Base-by-base conservation (phyloP, 345 rosid genomes). In the Arabidopsis thaliana region DNA sequence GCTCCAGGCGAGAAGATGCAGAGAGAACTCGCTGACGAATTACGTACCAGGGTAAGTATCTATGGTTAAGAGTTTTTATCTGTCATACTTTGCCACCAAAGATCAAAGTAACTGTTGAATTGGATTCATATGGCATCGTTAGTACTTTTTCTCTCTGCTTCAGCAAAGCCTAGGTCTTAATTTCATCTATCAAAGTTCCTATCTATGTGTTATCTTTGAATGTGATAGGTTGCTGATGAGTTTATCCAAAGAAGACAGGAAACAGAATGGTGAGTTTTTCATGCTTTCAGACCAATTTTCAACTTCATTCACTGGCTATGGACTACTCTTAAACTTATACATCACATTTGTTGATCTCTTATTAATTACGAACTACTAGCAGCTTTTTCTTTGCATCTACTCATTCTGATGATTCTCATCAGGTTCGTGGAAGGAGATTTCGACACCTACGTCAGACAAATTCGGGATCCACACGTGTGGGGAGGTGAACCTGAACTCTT, bases 371-470 rank as follows among this genome's bases (percentile, higher is more conserved):
- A 38, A 49, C 45, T 50, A n/a, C 14, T 37, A 36, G 25, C 11
- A 40, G 0, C 10, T 44, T 33, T 10, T 49, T 0, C 2, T 9
- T 37, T 51, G 64, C 58, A 42, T 7, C 0, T 24, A 60, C 34
- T 65, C 7, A n/a, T 13, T 37, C 1, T 65, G 37, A 72, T 65
- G 64, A 62, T 72, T 66, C 38, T 32, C 58, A 44, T 53, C 86
- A 95, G 99, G 99, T 95, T 95, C 78, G 78, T 95, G 48, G 97
- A 92, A 85, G 99, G 99, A 50, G 90, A 95, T 82, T 95, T 95
- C 53, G 90, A 92, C 69, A 79, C 87, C 3, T 92, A 95, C 56
- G 91, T 95, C 9, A 75, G 83, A 7, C 86, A 83, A 44, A 95
- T 92, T 41, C 83, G 93, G 83, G 83, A 90, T 86, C 93, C 97